These are phyloP conservation scores for Fusarium agapanthi DNA, from an alignment of 2,329 filamentous ascomycete genomes.

Conservation along the genomic window DNA sequence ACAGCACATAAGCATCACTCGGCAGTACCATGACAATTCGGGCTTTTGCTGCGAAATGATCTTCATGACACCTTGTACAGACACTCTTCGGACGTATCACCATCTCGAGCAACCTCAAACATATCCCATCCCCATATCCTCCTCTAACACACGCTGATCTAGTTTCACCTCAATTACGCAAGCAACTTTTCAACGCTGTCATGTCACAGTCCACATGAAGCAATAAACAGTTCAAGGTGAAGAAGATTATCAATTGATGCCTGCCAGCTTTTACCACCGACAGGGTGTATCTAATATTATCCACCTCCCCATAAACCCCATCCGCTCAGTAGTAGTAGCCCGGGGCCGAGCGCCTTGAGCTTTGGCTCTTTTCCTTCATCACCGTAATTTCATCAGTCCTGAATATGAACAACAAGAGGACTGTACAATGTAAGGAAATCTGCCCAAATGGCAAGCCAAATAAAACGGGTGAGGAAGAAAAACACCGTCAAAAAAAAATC, in stretches of 20 bases:
- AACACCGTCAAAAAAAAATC: not conserved
- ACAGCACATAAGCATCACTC: not conserved
- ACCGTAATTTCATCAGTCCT: constrained; percentile 44
- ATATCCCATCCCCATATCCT: not conserved
- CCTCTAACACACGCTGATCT: constrained; percentile 10
- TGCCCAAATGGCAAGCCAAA: constrained; percentile 23
- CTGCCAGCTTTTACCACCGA: constrained; percentile 35
- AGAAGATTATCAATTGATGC: constrained; percentile 36
- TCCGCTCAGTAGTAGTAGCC: constrained; percentile 4
- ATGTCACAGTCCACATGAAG: constrained; percentile 1
- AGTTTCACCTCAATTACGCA: constrained; percentile 14
- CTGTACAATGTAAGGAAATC: constrained; percentile 34
- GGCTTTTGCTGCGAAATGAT: constrained; percentile 29
- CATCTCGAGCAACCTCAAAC: constrained; percentile 24
- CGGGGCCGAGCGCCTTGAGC: constrained; percentile 16
- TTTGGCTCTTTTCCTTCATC: constrained; percentile 36
- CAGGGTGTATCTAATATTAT: constrained; percentile 28
- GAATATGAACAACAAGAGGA: constrained; percentile 27
- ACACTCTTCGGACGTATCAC: constrained; percentile 12
- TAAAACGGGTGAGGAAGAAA: constrained; percentile 11
- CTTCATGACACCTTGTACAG: constrained; percentile 20
- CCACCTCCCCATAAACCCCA: constrained; percentile 13
- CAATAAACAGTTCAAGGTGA: constrained; percentile 16
- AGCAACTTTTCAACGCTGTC: not conserved
- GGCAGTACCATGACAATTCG: constrained; percentile 19